A percentile compares a stretch with the other conserved stretches of the same genome.
Evolutionary conservation across 176 grass and related monocot species (phyloP).

Genomic region (Neostapfia colusana): DNA sequence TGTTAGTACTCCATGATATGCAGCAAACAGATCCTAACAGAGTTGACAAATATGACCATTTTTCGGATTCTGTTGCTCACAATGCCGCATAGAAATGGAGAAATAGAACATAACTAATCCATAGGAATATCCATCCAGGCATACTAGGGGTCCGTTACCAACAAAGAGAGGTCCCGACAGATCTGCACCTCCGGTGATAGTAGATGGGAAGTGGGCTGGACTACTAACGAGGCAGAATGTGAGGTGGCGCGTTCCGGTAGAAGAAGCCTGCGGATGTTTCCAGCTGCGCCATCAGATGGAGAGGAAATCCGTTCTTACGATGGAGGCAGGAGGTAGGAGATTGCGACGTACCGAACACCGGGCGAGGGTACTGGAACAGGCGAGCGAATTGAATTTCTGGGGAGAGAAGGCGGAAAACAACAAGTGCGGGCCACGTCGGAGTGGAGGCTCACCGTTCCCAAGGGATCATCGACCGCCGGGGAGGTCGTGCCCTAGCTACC

Average conservation of each 20-base stretch:
- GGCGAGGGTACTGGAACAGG: neutral
- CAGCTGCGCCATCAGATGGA: neutral
- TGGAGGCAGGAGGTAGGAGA: neutral
- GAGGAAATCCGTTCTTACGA: neutral
- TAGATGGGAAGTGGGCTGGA: neutral
- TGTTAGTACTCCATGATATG: neutral
- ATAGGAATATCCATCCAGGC: neutral
- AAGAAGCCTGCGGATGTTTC: neutral
- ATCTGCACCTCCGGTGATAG: neutral
- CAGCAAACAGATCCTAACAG: neutral
- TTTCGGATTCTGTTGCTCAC: neutral
- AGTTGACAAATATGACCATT: neutral
- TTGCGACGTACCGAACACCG: neutral
- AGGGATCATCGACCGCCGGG: neutral
- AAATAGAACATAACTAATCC: neutral
- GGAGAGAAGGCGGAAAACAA: neutral
- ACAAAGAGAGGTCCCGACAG: neutral
- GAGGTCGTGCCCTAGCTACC: neutral
- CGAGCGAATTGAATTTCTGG: neutral
- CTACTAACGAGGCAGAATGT: neutral
- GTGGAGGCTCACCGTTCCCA: neutral
- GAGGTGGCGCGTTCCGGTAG: neutral
- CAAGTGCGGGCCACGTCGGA: neutral
- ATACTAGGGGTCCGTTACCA: neutral
- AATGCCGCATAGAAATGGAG: neutral